These are phyloP conservation scores for Yarrowia yakushimensis DNA, from an alignment of 805 yeast species.

Conservation along the genomic window DNA sequence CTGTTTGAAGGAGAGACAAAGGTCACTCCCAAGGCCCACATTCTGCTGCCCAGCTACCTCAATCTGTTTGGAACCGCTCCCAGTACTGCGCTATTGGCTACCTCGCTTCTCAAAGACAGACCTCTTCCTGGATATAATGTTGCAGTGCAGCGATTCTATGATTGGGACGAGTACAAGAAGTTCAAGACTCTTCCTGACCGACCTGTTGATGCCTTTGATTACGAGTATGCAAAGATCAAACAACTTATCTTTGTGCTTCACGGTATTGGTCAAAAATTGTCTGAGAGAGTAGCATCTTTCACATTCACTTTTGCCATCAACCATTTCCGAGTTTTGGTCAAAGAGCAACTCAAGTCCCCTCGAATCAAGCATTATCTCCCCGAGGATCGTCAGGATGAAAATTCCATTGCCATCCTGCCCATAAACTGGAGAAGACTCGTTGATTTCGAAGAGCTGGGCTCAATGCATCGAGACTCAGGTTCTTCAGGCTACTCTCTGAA, in stretches of 20 bases:
- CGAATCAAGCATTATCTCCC: slow-evolving; percentile 29
- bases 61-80: slow-evolving; percentile 25
- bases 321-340: slow-evolving; percentile 38
- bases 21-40: neutral
- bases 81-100: slow-evolving; percentile 26
- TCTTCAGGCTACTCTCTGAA: slow-evolving; percentile 51
- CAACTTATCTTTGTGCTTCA: slow-evolving; percentile 80
- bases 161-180: slow-evolving; percentile 37
- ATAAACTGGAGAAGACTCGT: slow-evolving; percentile 81
- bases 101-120: slow-evolving; percentile 30
- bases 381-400: slow-evolving; percentile 26
- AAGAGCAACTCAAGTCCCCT: slow-evolving; percentile 31
- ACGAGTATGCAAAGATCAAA: slow-evolving; percentile 43
- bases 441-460: slow-evolving; percentile 38
- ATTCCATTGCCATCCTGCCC: slow-evolving; percentile 51
- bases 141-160: slow-evolving; percentile 35
- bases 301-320: slow-evolving; percentile 74
- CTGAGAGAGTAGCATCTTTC: slow-evolving; percentile 71
- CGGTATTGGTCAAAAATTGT: slow-evolving; percentile 90
- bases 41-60: slow-evolving; percentile 8
- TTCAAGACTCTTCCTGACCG: slow-evolving; percentile 33
- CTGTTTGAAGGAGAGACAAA: slow-evolving; percentile 29
- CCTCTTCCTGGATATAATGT: slow-evolving; percentile 30
- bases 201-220: slow-evolving; percentile 32
- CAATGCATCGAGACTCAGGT: neutral